Evolutionary conservation across 148 eudicot genomes (phyloP).

Genomic region (Arctostaphylos glauca): DNA sequence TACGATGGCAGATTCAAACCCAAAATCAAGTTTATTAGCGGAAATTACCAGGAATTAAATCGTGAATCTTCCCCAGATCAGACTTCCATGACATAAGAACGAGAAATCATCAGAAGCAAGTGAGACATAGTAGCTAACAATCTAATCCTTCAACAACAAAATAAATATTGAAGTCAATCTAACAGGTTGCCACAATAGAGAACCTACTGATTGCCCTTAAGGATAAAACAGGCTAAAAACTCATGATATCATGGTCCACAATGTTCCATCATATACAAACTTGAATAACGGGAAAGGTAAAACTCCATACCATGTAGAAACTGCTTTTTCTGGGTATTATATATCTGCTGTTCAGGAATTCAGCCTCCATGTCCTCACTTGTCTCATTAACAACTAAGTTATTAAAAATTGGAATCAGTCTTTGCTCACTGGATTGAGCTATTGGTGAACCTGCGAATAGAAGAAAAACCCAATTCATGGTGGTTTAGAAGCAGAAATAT

Average conservation of each 20-base stretch:
- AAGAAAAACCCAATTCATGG: slow-evolving; percentile 4
- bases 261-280: background rate
- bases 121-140: slow-evolving; percentile 18
- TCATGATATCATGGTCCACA: background rate
- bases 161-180: background rate
- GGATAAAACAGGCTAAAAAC: background rate
- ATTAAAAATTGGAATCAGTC: slow-evolving; percentile 47
- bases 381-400: slow-evolving; percentile 54
- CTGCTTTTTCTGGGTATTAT: slow-evolving; percentile 73
- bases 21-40: slow-evolving; percentile 17
- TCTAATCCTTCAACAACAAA: slow-evolving; percentile 9
- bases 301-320: slow-evolving; percentile 66
- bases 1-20: slow-evolving; percentile 19
- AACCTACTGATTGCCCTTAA: background rate
- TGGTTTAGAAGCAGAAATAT: background rate
- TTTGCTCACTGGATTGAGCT: slow-evolving; percentile 28
- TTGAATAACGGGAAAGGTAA: background rate
- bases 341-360: slow-evolving; percentile 46
- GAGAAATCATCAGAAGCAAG: slow-evolving; percentile 30
- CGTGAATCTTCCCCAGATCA: slow-evolving; percentile 69
- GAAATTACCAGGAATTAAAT: slow-evolving; percentile 77
- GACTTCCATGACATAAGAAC: slow-evolving; percentile 58
- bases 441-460: slow-evolving; percentile 25
- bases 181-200: background rate
- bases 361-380: slow-evolving; percentile 58